A percentile compares a stretch with the other conserved stretches of the same genome.
Evolutionary conservation across 2,329 filamentous ascomycete species (phyloP).

Genomic region (Clathrospora elynae): DNA sequence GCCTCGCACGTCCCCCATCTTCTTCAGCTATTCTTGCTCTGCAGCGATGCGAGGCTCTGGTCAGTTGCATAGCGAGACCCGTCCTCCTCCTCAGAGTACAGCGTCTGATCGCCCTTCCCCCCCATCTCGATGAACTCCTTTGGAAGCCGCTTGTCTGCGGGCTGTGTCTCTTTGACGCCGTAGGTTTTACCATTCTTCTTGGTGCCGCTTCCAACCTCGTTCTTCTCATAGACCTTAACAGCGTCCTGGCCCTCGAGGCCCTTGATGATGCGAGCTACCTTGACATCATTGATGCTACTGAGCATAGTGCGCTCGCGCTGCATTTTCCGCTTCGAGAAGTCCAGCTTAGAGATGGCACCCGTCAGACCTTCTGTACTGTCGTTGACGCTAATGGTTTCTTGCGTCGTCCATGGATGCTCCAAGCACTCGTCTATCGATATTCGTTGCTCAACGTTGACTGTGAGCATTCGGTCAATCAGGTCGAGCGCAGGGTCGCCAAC

Average conservation of each 20-base stretch:
- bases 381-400: constrained; percentile 60
- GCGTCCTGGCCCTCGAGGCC: constrained; percentile 57
- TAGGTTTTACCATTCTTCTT: constrained; percentile 18
- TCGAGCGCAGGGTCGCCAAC: constrained; percentile 87
- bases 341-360: constrained; percentile 79
- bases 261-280: constrained; percentile 64
- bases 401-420: constrained; percentile 85
- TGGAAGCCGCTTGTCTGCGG: constrained; percentile 69
- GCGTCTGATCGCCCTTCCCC: constrained; percentile 78
- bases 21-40: constrained; percentile 7
- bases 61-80: constrained; percentile 47
- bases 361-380: constrained; percentile 94
- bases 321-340: constrained; percentile 81
- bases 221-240: constrained; percentile 50
- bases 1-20: too few relatives aligned
- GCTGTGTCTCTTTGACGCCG: constrained; percentile 62
- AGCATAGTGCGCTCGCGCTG: constrained; percentile 84
- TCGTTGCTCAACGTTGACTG: constrained; percentile 80
- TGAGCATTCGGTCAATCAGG: constrained; percentile 92
- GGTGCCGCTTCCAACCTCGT: constrained; percentile 30
- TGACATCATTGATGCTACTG: constrained; percentile 77
- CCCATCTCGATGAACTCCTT: constrained; percentile 84
- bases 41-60: constrained; percentile 15
- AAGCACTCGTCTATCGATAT: constrained; percentile 91
- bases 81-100: constrained; percentile 69